Percentiles rank a stretch among this genome's conserved stretches.
phyloP scores from a whole-genome alignment of 352 stramenopile genomes.

The Phytophthora rubi region DNA sequence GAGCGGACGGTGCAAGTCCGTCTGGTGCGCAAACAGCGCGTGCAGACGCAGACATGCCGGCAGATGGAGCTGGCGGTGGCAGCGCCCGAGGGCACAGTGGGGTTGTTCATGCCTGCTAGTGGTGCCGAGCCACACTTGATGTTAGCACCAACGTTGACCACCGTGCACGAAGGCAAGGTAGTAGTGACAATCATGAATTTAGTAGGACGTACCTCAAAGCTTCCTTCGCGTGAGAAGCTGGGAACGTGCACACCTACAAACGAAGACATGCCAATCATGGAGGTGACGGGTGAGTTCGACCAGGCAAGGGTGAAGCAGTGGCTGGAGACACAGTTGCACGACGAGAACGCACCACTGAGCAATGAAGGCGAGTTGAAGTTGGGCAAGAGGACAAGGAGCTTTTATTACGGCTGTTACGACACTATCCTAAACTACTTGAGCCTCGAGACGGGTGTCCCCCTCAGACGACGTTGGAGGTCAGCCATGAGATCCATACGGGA shows the following conservation, averaged over 20 bases:
- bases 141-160: neutral
- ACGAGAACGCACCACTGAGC: neutral
- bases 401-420: neutral
- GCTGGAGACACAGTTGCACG: neutral
- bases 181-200: neutral
- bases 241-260: neutral
- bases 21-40: neutral
- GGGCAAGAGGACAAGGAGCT: neutral
- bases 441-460: neutral
- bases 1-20: neutral
- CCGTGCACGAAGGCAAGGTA: neutral
- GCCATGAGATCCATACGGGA: neutral
- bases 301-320: neutral
- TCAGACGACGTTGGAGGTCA: too few species aligned
- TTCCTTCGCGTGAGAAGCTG: neutral
- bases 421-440: neutral
- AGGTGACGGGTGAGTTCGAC: neutral
- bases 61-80: neutral
- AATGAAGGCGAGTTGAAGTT: neutral
- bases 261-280: constrained; percentile 5
- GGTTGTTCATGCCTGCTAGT: neutral
- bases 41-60: neutral
- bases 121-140: neutral
- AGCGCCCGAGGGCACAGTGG: neutral
- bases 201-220: neutral